Percentiles rank a stretch among this genome's conserved stretches.
These are phyloP conservation scores for Morella rubra DNA, from an alignment of 306 rosid species.

Conservation along the genomic window DNA sequence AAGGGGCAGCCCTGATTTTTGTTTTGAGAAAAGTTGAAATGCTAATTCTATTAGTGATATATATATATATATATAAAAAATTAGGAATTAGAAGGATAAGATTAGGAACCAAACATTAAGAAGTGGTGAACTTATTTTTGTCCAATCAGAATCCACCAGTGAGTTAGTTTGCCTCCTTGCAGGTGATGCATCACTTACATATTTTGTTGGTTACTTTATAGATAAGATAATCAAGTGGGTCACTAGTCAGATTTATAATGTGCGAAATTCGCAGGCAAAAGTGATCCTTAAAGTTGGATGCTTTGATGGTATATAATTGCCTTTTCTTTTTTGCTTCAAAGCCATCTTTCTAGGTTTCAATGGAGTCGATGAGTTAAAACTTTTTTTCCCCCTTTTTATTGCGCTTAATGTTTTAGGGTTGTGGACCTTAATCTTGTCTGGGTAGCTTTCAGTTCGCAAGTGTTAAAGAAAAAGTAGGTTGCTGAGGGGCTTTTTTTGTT, in stretches of 20 bases:
- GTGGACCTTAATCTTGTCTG: constrained; percentile 25
- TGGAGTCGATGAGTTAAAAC: constrained; percentile 34
- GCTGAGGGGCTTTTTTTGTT: constrained; percentile 18
- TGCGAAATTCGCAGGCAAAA: constrained; percentile 19
- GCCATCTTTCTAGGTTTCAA: constrained; percentile 49
- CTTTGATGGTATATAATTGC: constrained; percentile 35
- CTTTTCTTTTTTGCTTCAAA: constrained; percentile 48
- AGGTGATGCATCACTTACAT: constrained; percentile 17
- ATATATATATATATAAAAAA: too few relatives aligned
- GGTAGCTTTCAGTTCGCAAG: constrained; percentile 36
- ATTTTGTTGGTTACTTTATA: constrained; percentile 1
- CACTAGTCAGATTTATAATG: constrained; percentile 14
- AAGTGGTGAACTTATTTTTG: constrained; percentile 23
- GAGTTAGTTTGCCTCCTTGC: constrained; percentile 29
- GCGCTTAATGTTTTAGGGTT: constrained; percentile 12
- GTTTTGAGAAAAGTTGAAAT: too few relatives aligned
- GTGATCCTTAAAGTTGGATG: constrained; percentile 36
- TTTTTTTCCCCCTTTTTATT: constrained; percentile 32
- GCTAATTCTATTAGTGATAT: too few relatives aligned
- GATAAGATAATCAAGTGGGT: constrained; percentile 1
- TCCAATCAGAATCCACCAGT: constrained; percentile 31
- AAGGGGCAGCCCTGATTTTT: too few relatives aligned
- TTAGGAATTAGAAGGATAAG: too few relatives aligned
- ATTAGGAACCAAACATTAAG: neutral
- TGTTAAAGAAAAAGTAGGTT: constrained; percentile 16